Evolutionary conservation across 495 filamentous ascomycete genomes (phyloP), one percentile per base, ranked within the genome.

Genomic region (Schizothecium vesticola): DNA sequence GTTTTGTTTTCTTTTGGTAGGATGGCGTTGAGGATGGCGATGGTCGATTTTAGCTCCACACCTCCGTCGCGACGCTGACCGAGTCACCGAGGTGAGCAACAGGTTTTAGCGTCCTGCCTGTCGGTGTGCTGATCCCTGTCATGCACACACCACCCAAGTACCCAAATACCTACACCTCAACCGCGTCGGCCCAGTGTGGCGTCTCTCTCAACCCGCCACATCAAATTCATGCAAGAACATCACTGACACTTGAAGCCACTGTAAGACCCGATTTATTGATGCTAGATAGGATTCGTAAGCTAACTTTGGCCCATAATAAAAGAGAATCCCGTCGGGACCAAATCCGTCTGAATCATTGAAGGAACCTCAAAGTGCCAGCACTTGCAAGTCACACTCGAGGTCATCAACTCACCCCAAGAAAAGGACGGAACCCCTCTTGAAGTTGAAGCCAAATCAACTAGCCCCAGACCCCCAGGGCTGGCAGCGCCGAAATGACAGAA

Each of bases 401-500:
- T 43, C 33, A 19, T 51, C 43, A 51, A n/a, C 43, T 51, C 43
- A 51, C 43, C 43, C 43, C 5, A 16, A 19, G 6, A 8, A 51
- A 51, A 33, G 31, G 31, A 33, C 31, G 43, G 16, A 51, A n/a
- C 43, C 43, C 16, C 43, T 51, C 43, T n/a, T 8, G 43, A 51
- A 8, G n/a, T n/a, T n/a, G n/a, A n/a, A 23, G 24, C 12, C 58
- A 28, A 59, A 1, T 12, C 43, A 7, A 19, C 36, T 2, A 51
- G 31, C 31, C 31, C 43, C 43, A 51, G 43, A 19, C 43, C 26
- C 26, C 43, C 43, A 19, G 43, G 43, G 43, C 43, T 19, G 43
- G 43, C 51, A 65, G 19, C n/a, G 23, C 33, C 29, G 10, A 19
- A n/a, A 72, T 74, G 72, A 66, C 67, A 10, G 70, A 72, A 64